Conservation (phyloP, 768 basidiomycete genomes). For the Phanerodontia chrysosporium region DNA sequence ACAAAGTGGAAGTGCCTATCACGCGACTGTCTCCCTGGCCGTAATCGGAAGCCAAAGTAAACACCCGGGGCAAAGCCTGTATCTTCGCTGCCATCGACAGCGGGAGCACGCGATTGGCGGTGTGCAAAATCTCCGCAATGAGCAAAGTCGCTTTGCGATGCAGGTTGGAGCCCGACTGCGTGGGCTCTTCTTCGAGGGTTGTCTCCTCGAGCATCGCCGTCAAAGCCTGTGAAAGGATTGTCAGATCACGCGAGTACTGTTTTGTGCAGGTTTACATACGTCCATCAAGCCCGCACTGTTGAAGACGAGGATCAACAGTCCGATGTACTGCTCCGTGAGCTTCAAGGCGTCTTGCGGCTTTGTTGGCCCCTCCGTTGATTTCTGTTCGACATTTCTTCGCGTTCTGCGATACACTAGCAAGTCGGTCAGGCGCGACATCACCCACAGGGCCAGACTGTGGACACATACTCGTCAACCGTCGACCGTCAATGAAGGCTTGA, state of each 20-base stretch:
- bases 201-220: constrained; percentile 78
- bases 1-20: constrained; percentile 78
- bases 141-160: constrained; percentile 87
- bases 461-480: constrained; percentile 75
- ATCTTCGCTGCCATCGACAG: constrained; percentile 75
- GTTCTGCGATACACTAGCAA: constrained; percentile 62
- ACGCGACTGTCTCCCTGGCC: constrained; percentile 72
- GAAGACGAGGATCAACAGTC: constrained; percentile 78
- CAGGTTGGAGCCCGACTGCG: constrained; percentile 63
- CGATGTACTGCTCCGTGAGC: constrained; percentile 90
- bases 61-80: constrained; percentile 84
- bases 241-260: neutral
- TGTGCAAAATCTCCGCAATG: constrained; percentile 85
- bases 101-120: constrained; percentile 85
- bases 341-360: constrained; percentile 60
- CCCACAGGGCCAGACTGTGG: neutral
- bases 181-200: constrained; percentile 14
- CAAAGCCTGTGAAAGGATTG: constrained; percentile 54
- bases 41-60: constrained; percentile 81
- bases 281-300: constrained; percentile 86
- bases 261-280: constrained; percentile 39
- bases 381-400: constrained; percentile 14
- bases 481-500: constrained; percentile 85
- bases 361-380: constrained; percentile 21
- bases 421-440: neutral